Percentiles rank a stretch among this genome's conserved stretches.
Conservation (phyloP, 2,329 filamentous ascomycete genomes). For the Paecilomyces sp. region DNA sequence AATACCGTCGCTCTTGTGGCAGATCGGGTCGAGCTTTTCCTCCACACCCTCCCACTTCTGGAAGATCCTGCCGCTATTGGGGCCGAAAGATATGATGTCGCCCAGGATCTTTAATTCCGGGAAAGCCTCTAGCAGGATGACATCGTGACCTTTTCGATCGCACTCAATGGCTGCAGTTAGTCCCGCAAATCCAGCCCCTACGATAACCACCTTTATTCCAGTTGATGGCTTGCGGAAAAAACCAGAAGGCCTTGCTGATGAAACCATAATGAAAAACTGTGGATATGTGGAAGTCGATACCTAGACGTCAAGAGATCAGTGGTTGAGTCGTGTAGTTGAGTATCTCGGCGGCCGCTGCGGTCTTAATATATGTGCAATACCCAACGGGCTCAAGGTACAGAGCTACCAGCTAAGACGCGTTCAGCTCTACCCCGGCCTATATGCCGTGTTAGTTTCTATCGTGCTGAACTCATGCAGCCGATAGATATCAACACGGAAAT, state of each 20-base stretch:
- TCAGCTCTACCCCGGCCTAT: neutral
- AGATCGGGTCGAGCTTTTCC: conserved; percentile 23
- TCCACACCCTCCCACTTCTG: conserved; percentile 26
- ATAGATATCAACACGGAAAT: neutral
- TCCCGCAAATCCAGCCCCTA: conserved; percentile 37
- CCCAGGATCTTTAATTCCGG: conserved; percentile 39
- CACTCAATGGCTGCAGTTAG: conserved; percentile 26
- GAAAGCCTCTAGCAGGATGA: conserved; percentile 38
- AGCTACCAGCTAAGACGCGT: neutral
- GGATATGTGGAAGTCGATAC: neutral
- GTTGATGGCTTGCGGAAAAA: conserved; percentile 18
- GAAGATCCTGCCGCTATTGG: conserved; percentile 14
- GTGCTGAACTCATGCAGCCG: neutral
- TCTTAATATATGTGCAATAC: neutral
- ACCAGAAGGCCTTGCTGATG: neutral
- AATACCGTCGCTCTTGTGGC: conserved; percentile 19
- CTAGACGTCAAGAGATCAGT: neutral
- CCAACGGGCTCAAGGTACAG: neutral
- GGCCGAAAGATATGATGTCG: conserved; percentile 38
- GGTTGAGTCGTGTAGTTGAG: neutral
- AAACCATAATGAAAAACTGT: neutral
- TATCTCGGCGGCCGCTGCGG: neutral
- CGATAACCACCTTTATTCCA: conserved; percentile 45
- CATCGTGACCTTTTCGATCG: conserved; percentile 14
- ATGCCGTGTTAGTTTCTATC: neutral